Evolutionary conservation across 306 rosid species (phyloP), one percentile per base, ranked within the genome.

Genomic region (Quercus glauca): DNA sequence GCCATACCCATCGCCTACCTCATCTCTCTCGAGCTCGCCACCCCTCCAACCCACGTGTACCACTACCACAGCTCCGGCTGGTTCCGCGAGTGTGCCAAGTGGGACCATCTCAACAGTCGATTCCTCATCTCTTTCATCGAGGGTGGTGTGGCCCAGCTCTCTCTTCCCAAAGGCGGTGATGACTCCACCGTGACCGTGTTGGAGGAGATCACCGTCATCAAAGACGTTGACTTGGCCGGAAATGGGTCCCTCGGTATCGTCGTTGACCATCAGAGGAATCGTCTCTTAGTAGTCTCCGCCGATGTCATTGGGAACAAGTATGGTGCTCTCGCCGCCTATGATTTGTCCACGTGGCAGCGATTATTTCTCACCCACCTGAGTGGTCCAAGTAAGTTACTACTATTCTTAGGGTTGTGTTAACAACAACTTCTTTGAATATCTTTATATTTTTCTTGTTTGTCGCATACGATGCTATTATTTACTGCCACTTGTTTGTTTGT

Each of bases 1-100:
- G 95, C 99, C 76, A 45, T 94, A 33, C 97, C 99, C 41, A 29
- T 94, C 14, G 92, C 92, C 55, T 82, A 86, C 76, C 86, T 94
- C 83, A 43, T 91, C 51, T 90, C 97, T 2, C 72, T 92, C 1
- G 97, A 94, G 86, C 85, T 89, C 51, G 83, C 92, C 18, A 56
- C 79, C 1, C 90, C 94, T 37, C 1, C 90, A 3, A 84, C 90
- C 60, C 95, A 91, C 70, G 92, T 91, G 23, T 94, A 86, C 67
- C 80, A 81, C 85, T 94, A 94, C 76, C 92, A 88, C 86, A 80
- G 93, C 85, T 1, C 78, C 64, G 88, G 95, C 43, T 92, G 86
- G 90, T 75, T 94, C 60, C 81, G 91, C 68, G 99, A 94, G 81
- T 87, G 92, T 71, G 83, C 85, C 60, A 95, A 90, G 78, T 95